Conservation (phyloP, 805 yeast genomes). For the Saccharomyces kudriavzevii region DNA sequence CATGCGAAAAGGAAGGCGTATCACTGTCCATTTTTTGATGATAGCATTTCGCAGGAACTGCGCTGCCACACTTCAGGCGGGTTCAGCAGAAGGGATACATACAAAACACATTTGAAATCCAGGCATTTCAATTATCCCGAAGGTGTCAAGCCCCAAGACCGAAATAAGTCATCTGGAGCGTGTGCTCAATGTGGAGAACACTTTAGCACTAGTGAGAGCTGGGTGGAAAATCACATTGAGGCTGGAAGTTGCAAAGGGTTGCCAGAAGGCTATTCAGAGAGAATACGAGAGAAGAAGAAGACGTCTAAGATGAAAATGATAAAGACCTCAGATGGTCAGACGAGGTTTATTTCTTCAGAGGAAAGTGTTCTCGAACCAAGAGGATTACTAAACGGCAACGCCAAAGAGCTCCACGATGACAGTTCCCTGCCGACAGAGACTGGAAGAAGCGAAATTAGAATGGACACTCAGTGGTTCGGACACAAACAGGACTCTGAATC, state of each 20-base stretch:
- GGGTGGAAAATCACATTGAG: conserved; percentile 84
- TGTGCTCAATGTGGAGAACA: conserved; percentile 73
- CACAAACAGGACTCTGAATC: background rate
- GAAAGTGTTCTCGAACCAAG: conserved; percentile 12
- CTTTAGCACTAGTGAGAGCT: conserved; percentile 52
- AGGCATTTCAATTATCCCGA: conserved; percentile 82
- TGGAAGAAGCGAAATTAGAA: background rate
- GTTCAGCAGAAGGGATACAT: conserved; percentile 85
- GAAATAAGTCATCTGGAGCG: conserved; percentile 61
- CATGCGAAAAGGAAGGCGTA: conserved; percentile 81
- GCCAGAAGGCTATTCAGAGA: conserved; percentile 33
- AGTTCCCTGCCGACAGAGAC: background rate
- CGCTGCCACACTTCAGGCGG: conserved; percentile 52
- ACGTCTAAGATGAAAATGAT: conserved; percentile 24
- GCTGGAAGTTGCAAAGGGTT: conserved; percentile 54
- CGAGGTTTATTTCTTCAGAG: conserved; percentile 30
- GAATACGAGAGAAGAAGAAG: conserved; percentile 11
- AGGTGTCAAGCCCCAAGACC: conserved; percentile 64
- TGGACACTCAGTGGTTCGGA: background rate
- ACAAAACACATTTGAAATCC: conserved; percentile 83
- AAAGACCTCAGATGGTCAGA: conserved; percentile 23
- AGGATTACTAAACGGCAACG: background rate
- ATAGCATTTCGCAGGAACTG: conserved; percentile 22
- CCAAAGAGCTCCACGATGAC: background rate
- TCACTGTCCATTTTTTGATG: conserved; percentile 36